Conservation (phyloP, 2,329 filamentous ascomycete species). For the Colletotrichum horii region DNA sequence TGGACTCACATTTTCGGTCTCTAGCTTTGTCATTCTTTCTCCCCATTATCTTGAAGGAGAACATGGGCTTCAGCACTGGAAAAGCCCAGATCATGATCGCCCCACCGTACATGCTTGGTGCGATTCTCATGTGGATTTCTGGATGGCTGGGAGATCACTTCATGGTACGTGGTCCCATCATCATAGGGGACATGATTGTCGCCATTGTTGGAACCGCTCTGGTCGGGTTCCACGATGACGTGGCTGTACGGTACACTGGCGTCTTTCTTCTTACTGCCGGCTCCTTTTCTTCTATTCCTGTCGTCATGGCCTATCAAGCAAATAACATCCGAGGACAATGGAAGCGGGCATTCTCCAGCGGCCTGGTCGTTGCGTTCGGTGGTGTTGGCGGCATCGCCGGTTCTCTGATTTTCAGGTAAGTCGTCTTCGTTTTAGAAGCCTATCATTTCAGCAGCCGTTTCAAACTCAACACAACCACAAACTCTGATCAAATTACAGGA, state of each 20-base stretch:
- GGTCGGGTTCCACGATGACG: constrained; percentile 58
- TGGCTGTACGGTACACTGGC: constrained; percentile 69
- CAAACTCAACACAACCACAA: not conserved
- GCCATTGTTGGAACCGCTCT: constrained; percentile 71
- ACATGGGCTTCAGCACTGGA: constrained; percentile 30
- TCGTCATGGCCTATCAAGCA: constrained; percentile 17
- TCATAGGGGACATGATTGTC: constrained; percentile 64
- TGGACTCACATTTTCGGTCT: constrained; percentile 37
- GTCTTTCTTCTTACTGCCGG: constrained; percentile 56
- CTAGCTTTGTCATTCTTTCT: constrained; percentile 57
- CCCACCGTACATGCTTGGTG: constrained; percentile 64
- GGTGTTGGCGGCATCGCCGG: constrained; percentile 21
- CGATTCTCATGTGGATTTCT: constrained; percentile 64
- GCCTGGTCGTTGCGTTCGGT: constrained; percentile 15
- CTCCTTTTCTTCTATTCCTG: constrained; percentile 5
- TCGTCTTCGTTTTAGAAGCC: not conserved
- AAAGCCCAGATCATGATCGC: constrained; percentile 62
- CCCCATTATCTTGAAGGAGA: constrained; percentile 57
- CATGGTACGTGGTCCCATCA: constrained; percentile 66
- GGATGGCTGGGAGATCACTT: constrained; percentile 72
- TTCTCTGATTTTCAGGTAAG: constrained; percentile 21
- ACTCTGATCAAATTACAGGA: not conserved
- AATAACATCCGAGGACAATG: constrained; percentile 24
- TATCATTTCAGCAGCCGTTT: not conserved
- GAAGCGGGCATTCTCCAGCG: constrained; percentile 23